These are phyloP conservation scores for Kwoniella newhampshirensis DNA, from an alignment of 768 basidiomycete genomes.

Conservation along the genomic window DNA sequence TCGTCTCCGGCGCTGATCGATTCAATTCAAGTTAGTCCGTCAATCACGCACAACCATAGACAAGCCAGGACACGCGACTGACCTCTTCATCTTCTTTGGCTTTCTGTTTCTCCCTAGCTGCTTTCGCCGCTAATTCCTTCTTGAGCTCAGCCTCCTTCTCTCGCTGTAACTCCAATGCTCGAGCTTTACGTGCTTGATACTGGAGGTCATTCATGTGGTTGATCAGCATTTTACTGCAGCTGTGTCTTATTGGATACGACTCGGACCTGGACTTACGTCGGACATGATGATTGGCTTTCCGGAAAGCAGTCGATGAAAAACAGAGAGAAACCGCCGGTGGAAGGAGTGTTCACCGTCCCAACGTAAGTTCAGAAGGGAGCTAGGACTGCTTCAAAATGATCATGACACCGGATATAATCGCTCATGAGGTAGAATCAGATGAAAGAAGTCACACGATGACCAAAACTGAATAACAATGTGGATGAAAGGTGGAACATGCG, in stretches of 20 bases:
- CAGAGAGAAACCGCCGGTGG: no score
- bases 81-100: constrained; percentile 42
- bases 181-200: constrained; percentile 40
- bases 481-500: no score
- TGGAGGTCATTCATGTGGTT: constrained; percentile 1
- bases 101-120: constrained; percentile 32
- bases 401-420: not conserved
- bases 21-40: no score
- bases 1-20: constrained; percentile 34
- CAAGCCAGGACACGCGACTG: constrained; percentile 3
- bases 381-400: not conserved
- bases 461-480: no score
- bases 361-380: not conserved
- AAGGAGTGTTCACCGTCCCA: not conserved
- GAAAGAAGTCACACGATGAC: no score
- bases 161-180: constrained; percentile 31
- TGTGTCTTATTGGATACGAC: no score
- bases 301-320: no score
- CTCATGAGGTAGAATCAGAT: no score
- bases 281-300: constrained; percentile 21
- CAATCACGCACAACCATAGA: no score
- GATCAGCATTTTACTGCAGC: no score
- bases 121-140: constrained; percentile 33
- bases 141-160: constrained; percentile 38
- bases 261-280: constrained; percentile 10